Conservation (phyloP, 306 rosid genomes). For the Coriaria nepalensis region DNA sequence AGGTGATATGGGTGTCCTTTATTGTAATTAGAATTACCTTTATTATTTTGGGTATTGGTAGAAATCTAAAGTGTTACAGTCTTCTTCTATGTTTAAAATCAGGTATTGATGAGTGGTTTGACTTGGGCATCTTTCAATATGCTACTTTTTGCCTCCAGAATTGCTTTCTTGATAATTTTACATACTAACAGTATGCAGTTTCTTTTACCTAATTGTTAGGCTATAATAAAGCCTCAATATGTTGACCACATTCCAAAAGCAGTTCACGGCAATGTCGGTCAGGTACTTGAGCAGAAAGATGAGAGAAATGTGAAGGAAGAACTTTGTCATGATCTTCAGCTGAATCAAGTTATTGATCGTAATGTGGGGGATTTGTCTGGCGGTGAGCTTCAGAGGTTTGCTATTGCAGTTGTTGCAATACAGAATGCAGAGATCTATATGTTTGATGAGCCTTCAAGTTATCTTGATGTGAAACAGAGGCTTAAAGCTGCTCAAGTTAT, state of each 20-base stretch:
- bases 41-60: too few relatives aligned
- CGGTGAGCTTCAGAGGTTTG: constrained; percentile 98
- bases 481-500: constrained; percentile 93
- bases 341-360: constrained; percentile 90
- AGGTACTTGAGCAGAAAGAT: constrained; percentile 78
- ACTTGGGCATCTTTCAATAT: too few relatives aligned
- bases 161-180: too few relatives aligned
- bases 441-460: constrained; percentile 98
- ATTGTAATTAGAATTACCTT: neutral
- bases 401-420: constrained; percentile 91
- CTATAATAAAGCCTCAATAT: constrained; percentile 94
- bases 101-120: too few relatives aligned
- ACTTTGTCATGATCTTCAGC: constrained; percentile 74
- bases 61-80: too few relatives aligned
- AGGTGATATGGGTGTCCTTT: constrained; percentile 30
- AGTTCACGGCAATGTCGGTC: constrained; percentile 93
- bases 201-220: constrained; percentile 26
- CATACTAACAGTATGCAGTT: neutral
- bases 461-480: constrained; percentile 94
- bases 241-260: constrained; percentile 98
- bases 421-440: constrained; percentile 95
- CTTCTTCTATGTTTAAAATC: too few relatives aligned
- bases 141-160: too few relatives aligned
- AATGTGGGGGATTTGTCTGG: constrained; percentile 95
- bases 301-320: constrained; percentile 61